Conservation (phyloP, 768 basidiomycete genomes). For the Amanita rimosa region DNA sequence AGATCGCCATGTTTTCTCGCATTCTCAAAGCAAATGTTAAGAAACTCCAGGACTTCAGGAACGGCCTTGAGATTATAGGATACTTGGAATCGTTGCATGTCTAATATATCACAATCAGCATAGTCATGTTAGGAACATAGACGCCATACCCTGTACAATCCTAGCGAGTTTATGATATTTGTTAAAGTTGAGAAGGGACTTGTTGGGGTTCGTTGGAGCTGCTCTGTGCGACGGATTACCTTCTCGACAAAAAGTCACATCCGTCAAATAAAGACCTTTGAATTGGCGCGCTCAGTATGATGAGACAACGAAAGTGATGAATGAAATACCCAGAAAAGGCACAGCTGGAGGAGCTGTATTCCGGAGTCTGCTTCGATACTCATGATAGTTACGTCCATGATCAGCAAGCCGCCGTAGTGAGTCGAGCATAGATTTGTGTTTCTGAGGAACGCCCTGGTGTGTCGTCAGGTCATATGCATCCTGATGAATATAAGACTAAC, state of each 20-base stretch:
- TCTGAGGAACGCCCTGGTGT: slow-evolving; percentile 67
- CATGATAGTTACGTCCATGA: slow-evolving; percentile 80
- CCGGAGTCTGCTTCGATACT: slow-evolving; percentile 81
- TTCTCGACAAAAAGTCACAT: slow-evolving; percentile 91
- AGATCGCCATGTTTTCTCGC: slow-evolving; percentile 71
- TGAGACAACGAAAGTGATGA: not conserved
- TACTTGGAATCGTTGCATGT: slow-evolving; percentile 89
- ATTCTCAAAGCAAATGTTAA: slow-evolving; percentile 64
- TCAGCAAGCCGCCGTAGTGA: slow-evolving; percentile 78
- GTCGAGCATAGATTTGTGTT: slow-evolving; percentile 74
- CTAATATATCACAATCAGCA: slow-evolving; percentile 22
- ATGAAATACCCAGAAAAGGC: slow-evolving; percentile 75
- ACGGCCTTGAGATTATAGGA: slow-evolving; percentile 82
- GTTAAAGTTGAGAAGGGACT: slow-evolving; percentile 90
- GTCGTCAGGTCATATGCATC: not conserved
- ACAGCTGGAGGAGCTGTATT: slow-evolving; percentile 88
- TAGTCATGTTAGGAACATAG: not conserved
- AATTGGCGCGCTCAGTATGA: slow-evolving; percentile 3
- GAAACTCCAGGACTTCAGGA: slow-evolving; percentile 77
- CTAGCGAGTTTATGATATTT: slow-evolving; percentile 88
- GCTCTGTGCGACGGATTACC: slow-evolving; percentile 83
- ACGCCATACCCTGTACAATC: slow-evolving; percentile 61
- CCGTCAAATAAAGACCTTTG: slow-evolving; percentile 76
- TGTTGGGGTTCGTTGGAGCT: slow-evolving; percentile 62
- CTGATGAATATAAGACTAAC: slow-evolving; percentile 34